phyloP scores from a whole-genome alignment of 2,329 filamentous ascomycete species.

The Cladosporium sp. region DNA sequence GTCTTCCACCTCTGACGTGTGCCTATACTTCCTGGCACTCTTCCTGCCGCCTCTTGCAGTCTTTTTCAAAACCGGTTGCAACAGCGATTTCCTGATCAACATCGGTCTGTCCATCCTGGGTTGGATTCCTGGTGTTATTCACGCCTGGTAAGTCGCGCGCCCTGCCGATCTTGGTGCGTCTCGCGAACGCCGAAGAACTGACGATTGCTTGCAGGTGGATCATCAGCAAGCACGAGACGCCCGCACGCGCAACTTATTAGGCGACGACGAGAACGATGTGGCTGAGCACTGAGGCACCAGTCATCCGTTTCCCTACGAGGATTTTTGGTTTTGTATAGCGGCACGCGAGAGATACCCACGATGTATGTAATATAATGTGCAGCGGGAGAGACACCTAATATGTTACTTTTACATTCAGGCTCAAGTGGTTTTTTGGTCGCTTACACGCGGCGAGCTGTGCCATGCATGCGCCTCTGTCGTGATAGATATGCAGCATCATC shows the following conservation, averaged over 20 bases:
- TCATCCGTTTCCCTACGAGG: background rate
- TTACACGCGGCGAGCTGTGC: background rate
- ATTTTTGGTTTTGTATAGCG: background rate
- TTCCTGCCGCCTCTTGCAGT: conserved; percentile 78
- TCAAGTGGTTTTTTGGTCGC: background rate
- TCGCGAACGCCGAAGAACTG: background rate
- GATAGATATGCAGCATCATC: background rate
- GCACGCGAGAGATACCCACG: conserved; percentile 1
- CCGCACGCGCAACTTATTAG: conserved; percentile 9
- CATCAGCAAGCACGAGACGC: conserved; percentile 15
- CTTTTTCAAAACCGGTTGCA: conserved; percentile 50
- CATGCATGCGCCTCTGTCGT: background rate
- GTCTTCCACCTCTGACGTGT: conserved; percentile 22
- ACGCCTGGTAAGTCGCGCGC: conserved; percentile 24
- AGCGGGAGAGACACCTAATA: background rate
- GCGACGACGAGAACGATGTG: background rate
- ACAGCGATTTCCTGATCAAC: conserved; percentile 51
- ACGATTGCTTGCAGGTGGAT: conserved; percentile 19
- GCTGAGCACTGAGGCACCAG: background rate
- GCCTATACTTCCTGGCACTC: conserved; percentile 68
- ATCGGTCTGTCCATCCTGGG: conserved; percentile 48
- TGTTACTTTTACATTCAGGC: background rate
- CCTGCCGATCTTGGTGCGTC: background rate
- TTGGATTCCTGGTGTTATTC: conserved; percentile 73
- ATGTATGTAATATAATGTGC: conserved; percentile 2